Conservation (phyloP, 1,139 yeast genomes). For the Arxiozyma slooffiae region DNA sequence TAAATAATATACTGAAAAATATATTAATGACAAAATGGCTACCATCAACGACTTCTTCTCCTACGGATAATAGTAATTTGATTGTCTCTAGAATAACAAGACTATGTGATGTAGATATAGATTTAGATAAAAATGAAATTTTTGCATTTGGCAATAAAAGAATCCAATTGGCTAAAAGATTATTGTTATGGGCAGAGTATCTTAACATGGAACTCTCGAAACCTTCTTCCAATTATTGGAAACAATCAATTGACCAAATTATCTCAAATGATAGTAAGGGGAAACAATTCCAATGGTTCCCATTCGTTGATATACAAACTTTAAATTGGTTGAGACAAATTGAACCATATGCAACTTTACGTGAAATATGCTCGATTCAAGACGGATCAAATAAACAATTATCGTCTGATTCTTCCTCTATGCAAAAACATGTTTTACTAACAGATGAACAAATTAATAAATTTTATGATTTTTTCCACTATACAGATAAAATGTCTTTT, state of each 20-base stretch:
- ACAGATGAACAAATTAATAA: conserved; percentile 12
- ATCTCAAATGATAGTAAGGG: background rate
- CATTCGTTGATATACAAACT: conserved; percentile 20
- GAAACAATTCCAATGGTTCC: conserved; percentile 14
- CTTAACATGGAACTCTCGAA: background rate
- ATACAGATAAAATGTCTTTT: background rate
- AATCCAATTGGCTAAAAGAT: conserved; percentile 18
- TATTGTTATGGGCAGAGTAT: conserved; percentile 20
- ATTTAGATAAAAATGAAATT: conserved; percentile 13
- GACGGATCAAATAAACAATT: background rate
- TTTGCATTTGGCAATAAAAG: conserved; percentile 26
- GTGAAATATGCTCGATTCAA: conserved; percentile 4
- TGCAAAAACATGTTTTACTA: conserved; percentile 1
- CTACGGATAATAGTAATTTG: background rate
- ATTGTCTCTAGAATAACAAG: conserved; percentile 5
- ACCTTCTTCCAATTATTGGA: background rate
- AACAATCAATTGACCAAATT: background rate
- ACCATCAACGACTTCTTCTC: background rate
- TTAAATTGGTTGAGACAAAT: conserved; percentile 24
- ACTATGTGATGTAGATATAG: conserved; percentile 9
- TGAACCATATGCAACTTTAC: conserved; percentile 22
- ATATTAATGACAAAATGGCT: conserved; percentile 14
- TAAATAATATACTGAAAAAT: conserved; percentile 33
- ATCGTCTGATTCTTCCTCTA: background rate
- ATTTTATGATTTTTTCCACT: conserved; percentile 11